These are phyloP conservation scores for Cladosporium oxysporum DNA, from an alignment of 2,329 filamentous ascomycete species.

Conservation along the genomic window DNA sequence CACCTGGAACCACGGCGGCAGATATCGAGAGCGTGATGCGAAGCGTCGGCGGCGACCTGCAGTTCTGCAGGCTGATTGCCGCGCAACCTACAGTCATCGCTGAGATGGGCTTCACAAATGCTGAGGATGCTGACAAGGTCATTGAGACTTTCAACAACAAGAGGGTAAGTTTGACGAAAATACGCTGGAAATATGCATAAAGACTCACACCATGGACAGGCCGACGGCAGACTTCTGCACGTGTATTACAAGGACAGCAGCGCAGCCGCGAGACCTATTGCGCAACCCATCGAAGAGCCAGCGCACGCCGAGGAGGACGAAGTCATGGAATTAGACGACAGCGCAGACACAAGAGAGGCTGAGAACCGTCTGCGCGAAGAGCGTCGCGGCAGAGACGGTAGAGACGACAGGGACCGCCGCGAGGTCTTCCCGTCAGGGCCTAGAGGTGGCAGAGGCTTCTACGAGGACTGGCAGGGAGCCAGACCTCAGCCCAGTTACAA, in stretches of 20 bases:
- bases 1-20: constrained; percentile 75
- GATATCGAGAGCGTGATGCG: constrained; percentile 79
- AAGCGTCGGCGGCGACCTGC: constrained; percentile 64
- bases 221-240: constrained; percentile 72
- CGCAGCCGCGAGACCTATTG: constrained; percentile 7
- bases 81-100: constrained; percentile 71
- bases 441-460: constrained; percentile 3
- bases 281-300: constrained; percentile 20
- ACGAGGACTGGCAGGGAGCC: constrained; percentile 18
- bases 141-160: constrained; percentile 77
- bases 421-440: constrained; percentile 14
- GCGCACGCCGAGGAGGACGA: constrained; percentile 31
- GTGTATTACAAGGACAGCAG: constrained; percentile 55
- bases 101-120: constrained; percentile 73
- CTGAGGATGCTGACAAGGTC: constrained; percentile 71
- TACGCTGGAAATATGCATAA: background rate
- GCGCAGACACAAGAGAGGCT: constrained; percentile 33
- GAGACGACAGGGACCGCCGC: constrained; percentile 24
- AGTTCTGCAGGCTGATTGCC: constrained; percentile 68
- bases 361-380: constrained; percentile 36
- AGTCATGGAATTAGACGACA: constrained; percentile 48
- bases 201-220: constrained; percentile 48
- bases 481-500: constrained; percentile 14
- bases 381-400: constrained; percentile 32
- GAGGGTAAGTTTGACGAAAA: constrained; percentile 56